phyloP scores from a whole-genome alignment of 202 grass and related monocot genomes.

The Hordeum pubiflorum region DNA sequence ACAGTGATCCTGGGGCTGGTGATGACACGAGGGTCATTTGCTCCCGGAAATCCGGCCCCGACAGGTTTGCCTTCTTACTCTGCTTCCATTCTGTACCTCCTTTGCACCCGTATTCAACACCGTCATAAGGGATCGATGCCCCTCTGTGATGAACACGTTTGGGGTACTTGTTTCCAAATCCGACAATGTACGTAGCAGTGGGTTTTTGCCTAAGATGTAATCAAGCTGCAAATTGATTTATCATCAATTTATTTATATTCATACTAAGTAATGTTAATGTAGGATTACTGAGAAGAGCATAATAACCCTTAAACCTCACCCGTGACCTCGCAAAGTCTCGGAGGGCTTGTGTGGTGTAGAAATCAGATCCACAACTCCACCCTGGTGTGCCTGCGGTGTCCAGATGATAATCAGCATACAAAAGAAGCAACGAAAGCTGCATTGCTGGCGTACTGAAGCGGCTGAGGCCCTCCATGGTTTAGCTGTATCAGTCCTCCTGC shows the following conservation, averaged over 20 bases:
- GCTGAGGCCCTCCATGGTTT: constrained; percentile 66
- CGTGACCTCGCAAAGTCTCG: constrained; percentile 69
- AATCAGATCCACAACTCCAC: constrained; percentile 74
- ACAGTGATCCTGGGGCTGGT: too few relatives aligned
- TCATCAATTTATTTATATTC: background rate
- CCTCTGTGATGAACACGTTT: constrained; percentile 75
- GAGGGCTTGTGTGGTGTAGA: constrained; percentile 65
- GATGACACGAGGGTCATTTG: too few relatives aligned
- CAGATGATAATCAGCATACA: constrained; percentile 73
- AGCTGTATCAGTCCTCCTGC: constrained; percentile 80
- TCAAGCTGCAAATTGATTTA: constrained; percentile 47
- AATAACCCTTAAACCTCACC: constrained; percentile 23
- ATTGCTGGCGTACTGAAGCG: constrained; percentile 72
- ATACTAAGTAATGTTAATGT: background rate
- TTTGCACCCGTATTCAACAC: constrained; percentile 77
- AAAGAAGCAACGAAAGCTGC: constrained; percentile 78
- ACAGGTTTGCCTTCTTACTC: constrained; percentile 53
- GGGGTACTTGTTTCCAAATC: constrained; percentile 66
- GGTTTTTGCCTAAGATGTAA: constrained; percentile 75
- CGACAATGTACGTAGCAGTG: constrained; percentile 44
- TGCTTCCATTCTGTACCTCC: constrained; percentile 78
- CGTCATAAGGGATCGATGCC: constrained; percentile 79
- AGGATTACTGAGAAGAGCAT: background rate
- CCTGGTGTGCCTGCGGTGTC: constrained; percentile 71
- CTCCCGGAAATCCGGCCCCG: too few relatives aligned